phyloP scores from a whole-genome alignment of 2,329 filamentous ascomycete genomes.

The Aspergillus ochraceus region DNA sequence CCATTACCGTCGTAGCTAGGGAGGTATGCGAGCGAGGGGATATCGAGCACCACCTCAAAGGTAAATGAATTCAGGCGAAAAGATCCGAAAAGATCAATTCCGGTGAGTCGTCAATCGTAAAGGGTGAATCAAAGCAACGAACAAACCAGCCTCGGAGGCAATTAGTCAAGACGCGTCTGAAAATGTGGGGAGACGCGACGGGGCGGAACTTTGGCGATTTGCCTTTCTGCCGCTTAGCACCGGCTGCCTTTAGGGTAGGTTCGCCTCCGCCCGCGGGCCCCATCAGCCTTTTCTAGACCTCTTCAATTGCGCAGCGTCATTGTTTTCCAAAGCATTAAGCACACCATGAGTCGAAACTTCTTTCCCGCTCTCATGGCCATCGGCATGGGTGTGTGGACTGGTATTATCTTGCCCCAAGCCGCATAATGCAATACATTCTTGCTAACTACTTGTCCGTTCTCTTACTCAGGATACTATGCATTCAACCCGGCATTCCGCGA shows the following conservation, averaged over 20 bases:
- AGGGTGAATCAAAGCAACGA: neutral
- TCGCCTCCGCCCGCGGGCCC: neutral
- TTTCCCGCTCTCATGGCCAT: slow-evolving; percentile 10
- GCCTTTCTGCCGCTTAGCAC: neutral
- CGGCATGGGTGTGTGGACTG: slow-evolving; percentile 32
- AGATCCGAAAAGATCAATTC: neutral
- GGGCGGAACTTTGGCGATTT: slow-evolving; percentile 25
- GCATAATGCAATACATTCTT: neutral
- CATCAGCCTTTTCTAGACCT: neutral
- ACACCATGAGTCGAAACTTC: slow-evolving; percentile 12
- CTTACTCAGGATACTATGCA: slow-evolving; percentile 41
- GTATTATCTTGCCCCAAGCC: slow-evolving; percentile 21
- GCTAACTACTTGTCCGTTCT: slow-evolving; percentile 10
- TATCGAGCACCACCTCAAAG: slow-evolving; percentile 5
- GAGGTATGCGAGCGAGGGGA: neutral
- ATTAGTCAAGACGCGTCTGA: slow-evolving; percentile 22
- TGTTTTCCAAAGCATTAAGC: too few species aligned
- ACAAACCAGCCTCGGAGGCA: neutral
- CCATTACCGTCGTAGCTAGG: slow-evolving; percentile 21
- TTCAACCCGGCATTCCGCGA: slow-evolving; percentile 45
- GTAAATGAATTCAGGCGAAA: neutral
- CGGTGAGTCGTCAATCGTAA: neutral
- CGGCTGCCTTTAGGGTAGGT: neutral
- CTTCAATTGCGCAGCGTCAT: too few species aligned
- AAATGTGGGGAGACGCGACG: slow-evolving; percentile 29